A percentile compares a stretch with the other conserved stretches of the same genome.
Conservation (phyloP, 768 basidiomycete genomes). For the Dendrothele bispora region DNA sequence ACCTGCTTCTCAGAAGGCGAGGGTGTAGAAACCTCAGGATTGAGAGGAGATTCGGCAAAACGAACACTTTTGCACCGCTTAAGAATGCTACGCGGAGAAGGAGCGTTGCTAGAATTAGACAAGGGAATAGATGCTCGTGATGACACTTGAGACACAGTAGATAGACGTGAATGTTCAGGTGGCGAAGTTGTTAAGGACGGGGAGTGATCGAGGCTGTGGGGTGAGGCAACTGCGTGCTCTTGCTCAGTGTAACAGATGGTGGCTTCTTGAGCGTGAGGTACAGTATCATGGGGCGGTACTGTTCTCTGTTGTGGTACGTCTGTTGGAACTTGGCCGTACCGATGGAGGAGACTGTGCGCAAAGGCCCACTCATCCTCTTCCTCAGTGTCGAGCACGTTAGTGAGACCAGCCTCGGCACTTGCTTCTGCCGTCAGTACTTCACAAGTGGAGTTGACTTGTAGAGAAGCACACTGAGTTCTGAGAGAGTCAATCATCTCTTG, state of each 20-base stretch:
- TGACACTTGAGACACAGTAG: slow-evolving; percentile 13
- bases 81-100: slow-evolving; percentile 32
- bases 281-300: neutral
- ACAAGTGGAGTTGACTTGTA: slow-evolving; percentile 10
- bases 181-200: neutral
- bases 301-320: neutral
- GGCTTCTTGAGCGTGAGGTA: no score
- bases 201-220: no score
- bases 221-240: no score
- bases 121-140: slow-evolving; percentile 19
- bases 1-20: no score
- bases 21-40: no score
- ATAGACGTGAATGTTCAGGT: neutral
- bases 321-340: neutral
- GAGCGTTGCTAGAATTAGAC: slow-evolving; percentile 16
- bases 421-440: slow-evolving; percentile 4
- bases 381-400: slow-evolving; percentile 14
- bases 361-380: slow-evolving; percentile 39
- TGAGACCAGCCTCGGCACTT: neutral
- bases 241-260: no score
- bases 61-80: slow-evolving; percentile 44
- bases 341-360: slow-evolving; percentile 23
- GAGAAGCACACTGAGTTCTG: slow-evolving; percentile 35
- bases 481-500: slow-evolving; percentile 48
- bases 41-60: slow-evolving; percentile 27